Base-by-base conservation (phyloP, 305 asterid species). In the Plantago lanceolata region DNA sequence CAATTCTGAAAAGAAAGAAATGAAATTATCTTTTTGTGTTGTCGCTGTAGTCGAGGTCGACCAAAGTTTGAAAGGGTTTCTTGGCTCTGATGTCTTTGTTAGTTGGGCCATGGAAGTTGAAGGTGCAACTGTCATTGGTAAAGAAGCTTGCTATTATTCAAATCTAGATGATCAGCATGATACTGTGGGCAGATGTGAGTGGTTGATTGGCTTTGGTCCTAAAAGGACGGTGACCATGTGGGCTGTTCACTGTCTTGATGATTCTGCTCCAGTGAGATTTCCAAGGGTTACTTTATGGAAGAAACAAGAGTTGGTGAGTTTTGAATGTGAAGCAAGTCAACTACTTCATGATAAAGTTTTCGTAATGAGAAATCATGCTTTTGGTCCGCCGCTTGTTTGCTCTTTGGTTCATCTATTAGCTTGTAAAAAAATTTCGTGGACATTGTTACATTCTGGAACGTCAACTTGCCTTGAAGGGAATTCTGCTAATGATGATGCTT, bases 231-330 rank as follows among this genome's bases (percentile, higher is more conserved):
- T 79, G 72, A 75, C 86, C 21, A 68, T 85, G 71, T 93, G 99
- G 99, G 83, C 96, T 64, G 70, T 87, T 66, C 96, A 93, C 62
- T 90, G 96, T 80, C 96, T 93, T 72, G 99, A 93, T 80, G 95
- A 85, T 74, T 76, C 79, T 82, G 80, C 94, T 77, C 97, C 99
- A 19, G 75, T 79, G 69, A 84, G 99, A 79, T 83, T 82, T 70
- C 99, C 97, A 17, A 86, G 99, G 85, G 84, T 90, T 70, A 85
- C 87, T 20, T 73, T 85, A 76, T 89, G 96, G 94, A 87, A 93
- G 80, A 79, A 77, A 69, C 84, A 80, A 67, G 87, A 87, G 58
- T 65, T 76, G 55, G 57, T 31, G 60, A 48, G 71, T 71, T 70
- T 79, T 76, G 79, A 73, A 57, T 61, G 64, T 75, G 84, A 78